Base-by-base conservation (phyloP, 1,139 yeast species). In the Lodderomyces jiufengensis region DNA sequence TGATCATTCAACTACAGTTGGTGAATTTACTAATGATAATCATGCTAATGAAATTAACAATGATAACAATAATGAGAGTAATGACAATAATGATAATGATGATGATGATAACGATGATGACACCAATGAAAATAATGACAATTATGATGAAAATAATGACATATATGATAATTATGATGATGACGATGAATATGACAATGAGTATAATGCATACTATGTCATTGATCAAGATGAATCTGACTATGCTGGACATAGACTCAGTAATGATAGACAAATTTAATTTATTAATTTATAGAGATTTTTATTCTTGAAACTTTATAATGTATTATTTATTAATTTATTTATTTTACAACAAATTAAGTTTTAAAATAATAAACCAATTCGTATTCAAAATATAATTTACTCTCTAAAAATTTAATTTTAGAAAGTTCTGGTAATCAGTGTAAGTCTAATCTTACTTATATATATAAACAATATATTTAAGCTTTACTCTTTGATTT, bases 171-270 rank as follows among this genome's bases (percentile, higher is more conserved):
- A 34, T 21, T 36, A 38, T 8, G 34, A 33, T 8, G 42, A 35
- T 37, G 61, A 57, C 11, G 59, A 55, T 22, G 59, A 56, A 22
- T 51, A 52, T 37, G 51, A 58, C n/a, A 61, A 61, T 29, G 48
- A 55, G 31, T 57, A 57, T 39, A 61, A 57, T 13, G 38, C 53
- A 15, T 56, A 60, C 55, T 57, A 50, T 27, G 57, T 50, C 18
- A 55, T 53, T 9, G 50, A 45, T 5, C 39, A 33, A 6, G 30
- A 30, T 3, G 25, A 29, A 4, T 14, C 12, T 8, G 25, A 10
- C 5, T 22, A 24, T 29, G 7, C 28, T 5, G 18, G 33, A 14
- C 27, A 30, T 5, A 18, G 20, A 18, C 5, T 18, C 20, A 18
- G 20, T 18, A 18, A 23, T 23, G 10, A 23, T 23, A 23, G 24